Evolutionary conservation across 257 asterid genomes (phyloP).

Genomic region (Marsdenia floribunda): DNA sequence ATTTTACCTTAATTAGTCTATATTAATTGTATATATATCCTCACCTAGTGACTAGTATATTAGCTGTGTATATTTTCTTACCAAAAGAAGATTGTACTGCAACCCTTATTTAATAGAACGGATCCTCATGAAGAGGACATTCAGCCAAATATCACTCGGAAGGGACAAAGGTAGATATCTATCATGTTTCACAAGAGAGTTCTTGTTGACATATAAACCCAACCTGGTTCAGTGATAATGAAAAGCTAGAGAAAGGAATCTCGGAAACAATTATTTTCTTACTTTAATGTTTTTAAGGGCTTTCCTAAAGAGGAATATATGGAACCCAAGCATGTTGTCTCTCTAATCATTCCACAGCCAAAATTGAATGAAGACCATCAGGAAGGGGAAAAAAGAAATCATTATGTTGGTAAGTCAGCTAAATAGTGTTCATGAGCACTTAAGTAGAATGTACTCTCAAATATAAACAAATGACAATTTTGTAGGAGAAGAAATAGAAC

Average conservation of each 20-base stretch:
- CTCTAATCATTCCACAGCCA: not conserved
- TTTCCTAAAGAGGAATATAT: not conserved
- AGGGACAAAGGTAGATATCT: not conserved
- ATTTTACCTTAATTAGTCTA: no score
- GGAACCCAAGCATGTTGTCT: not conserved
- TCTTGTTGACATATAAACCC: not conserved
- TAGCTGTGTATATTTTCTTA: no score
- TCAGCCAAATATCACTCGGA: not conserved
- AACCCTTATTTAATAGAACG: no score
- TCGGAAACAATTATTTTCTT: not conserved
- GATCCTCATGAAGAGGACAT: no score
- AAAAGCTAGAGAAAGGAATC: not conserved
- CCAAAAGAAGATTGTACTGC: no score
- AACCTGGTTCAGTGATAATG: not conserved
- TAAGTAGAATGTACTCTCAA: not conserved
- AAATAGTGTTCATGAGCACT: not conserved
- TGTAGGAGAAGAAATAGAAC: not conserved
- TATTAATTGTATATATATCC: no score
- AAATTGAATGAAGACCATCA: not conserved
- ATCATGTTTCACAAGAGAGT: not conserved
- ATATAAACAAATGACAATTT: not conserved
- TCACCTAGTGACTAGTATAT: no score
- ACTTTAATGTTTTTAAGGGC: not conserved
- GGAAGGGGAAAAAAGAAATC: not conserved
- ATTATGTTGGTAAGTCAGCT: not conserved